These are phyloP conservation scores for Polygonum maritimum DNA, from an alignment of 148 eudicot genomes.

Conservation along the genomic window DNA sequence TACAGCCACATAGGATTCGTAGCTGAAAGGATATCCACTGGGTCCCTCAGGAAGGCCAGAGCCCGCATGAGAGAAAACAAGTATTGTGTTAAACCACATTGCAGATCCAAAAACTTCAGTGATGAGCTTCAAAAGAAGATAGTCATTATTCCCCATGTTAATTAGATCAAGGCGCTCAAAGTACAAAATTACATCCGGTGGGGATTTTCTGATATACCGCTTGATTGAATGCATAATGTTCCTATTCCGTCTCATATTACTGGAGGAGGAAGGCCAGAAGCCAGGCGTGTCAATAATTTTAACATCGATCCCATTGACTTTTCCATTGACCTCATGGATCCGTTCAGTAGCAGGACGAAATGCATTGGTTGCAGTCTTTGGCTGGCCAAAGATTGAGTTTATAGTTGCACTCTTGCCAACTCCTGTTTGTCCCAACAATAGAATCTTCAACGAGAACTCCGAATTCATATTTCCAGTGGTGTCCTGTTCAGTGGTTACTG, in stretches of 20 bases:
- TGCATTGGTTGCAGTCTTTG: constrained; percentile 62
- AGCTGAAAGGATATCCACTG: constrained; percentile 62
- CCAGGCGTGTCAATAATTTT: constrained; percentile 96
- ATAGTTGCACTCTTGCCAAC: constrained; percentile 97
- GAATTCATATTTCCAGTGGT: constrained; percentile 39
- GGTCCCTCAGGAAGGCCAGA: constrained; percentile 76
- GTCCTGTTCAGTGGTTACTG: constrained; percentile 65
- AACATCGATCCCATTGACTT: constrained; percentile 56
- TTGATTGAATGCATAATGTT: constrained; percentile 65
- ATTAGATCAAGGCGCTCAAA: constrained; percentile 81
- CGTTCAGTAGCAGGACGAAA: constrained; percentile 68
- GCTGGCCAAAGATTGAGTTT: constrained; percentile 75
- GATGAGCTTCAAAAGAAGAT: constrained; percentile 70
- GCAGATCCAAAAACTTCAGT: constrained; percentile 79
- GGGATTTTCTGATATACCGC: constrained; percentile 46
- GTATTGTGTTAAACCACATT: constrained; percentile 88
- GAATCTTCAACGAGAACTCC: constrained; percentile 64
- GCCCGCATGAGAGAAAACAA: constrained; percentile 86
- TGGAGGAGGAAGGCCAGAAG: constrained; percentile 52
- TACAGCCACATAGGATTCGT: constrained; percentile 59
- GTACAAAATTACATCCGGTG: constrained; percentile 84
- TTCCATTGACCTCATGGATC: constrained; percentile 67
- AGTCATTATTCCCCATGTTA: constrained; percentile 54
- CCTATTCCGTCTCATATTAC: constrained; percentile 49
- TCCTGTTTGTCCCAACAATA: constrained; percentile 82